Conservation (phyloP, 2,329 filamentous ascomycete species). For the Cladorrhinum sp. region DNA sequence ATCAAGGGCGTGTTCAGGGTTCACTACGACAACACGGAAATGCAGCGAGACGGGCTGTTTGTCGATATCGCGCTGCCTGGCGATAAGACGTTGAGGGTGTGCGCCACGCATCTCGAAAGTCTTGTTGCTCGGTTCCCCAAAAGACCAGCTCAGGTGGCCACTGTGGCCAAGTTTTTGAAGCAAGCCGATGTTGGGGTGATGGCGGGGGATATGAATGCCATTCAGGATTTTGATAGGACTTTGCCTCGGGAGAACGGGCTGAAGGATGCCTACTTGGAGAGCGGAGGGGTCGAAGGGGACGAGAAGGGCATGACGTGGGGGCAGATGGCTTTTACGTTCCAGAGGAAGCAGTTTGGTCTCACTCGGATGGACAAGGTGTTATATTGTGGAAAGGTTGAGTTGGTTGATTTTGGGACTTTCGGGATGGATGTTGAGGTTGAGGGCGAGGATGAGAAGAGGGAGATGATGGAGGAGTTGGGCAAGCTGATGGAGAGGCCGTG, state of each 20-base stretch:
- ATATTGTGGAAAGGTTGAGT: slow-evolving; percentile 38
- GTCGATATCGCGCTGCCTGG: slow-evolving; percentile 43
- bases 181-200: slow-evolving; percentile 41
- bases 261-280: slow-evolving; percentile 50
- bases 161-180: slow-evolving; percentile 43
- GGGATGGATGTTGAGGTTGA: slow-evolving; percentile 43
- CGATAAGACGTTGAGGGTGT: slow-evolving; percentile 42
- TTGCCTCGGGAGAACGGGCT: slow-evolving; percentile 48
- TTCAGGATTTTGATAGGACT: slow-evolving; percentile 50
- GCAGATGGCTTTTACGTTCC: slow-evolving; percentile 44
- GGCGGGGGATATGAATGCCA: slow-evolving; percentile 58
- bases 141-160: slow-evolving; percentile 46
- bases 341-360: slow-evolving; percentile 45
- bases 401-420: slow-evolving; percentile 43
- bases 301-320: slow-evolving; percentile 57
- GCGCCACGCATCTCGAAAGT: slow-evolving; percentile 58
- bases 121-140: slow-evolving; percentile 46
- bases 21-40: slow-evolving; percentile 45
- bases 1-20: slow-evolving; percentile 49
- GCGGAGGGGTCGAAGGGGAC: slow-evolving; percentile 48
- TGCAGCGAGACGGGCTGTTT: slow-evolving; percentile 54
- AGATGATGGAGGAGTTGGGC: slow-evolving; percentile 26
- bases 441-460: slow-evolving; percentile 28
- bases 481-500: slow-evolving; percentile 40
- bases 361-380: slow-evolving; percentile 59